Percentiles rank a stretch among this genome's conserved stretches.
Conservation (phyloP, 805 yeast genomes). For the Kodamaea laetipori region DNA sequence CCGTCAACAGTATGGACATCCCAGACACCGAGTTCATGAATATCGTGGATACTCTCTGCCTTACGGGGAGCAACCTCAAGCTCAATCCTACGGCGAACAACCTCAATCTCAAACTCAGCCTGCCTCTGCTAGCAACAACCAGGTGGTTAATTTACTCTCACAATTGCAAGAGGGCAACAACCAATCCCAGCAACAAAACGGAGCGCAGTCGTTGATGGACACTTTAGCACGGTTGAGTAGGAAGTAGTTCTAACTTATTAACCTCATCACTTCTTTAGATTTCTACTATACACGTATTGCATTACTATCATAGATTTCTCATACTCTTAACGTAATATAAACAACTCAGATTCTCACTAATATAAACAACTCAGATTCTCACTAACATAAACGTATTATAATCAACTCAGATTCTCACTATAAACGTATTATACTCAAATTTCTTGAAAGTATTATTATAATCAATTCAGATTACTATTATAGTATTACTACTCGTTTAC, state of each 20-base stretch:
- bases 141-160: constrained; percentile 30
- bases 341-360: too few relatives aligned
- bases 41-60: constrained; percentile 9
- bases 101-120: constrained; percentile 17
- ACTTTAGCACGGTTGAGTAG: constrained; percentile 39
- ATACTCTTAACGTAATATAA: too few relatives aligned
- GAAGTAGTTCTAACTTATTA: constrained; percentile 19
- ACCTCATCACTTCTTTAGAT: too few relatives aligned
- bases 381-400: too few relatives aligned
- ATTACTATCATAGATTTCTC: too few relatives aligned
- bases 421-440: too few relatives aligned
- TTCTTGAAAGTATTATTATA: too few relatives aligned
- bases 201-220: constrained; percentile 30
- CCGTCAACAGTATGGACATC: constrained; percentile 11
- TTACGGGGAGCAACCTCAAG: constrained; percentile 14
- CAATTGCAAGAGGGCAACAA: constrained; percentile 26
- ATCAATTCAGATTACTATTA: too few relatives aligned
- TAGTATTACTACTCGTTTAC: too few relatives aligned
- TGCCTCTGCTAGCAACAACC: constrained; percentile 22
- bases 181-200: constrained; percentile 17
- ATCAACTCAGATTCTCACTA: too few relatives aligned
- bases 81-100: constrained; percentile 18
- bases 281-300: too few relatives aligned
- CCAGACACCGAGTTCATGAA: constrained; percentile 10
- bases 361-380: too few relatives aligned